These are phyloP conservation scores for Pinguiococcus pyrenoidosus DNA, from an alignment of 108 stramenopile species.

Conservation along the genomic window DNA sequence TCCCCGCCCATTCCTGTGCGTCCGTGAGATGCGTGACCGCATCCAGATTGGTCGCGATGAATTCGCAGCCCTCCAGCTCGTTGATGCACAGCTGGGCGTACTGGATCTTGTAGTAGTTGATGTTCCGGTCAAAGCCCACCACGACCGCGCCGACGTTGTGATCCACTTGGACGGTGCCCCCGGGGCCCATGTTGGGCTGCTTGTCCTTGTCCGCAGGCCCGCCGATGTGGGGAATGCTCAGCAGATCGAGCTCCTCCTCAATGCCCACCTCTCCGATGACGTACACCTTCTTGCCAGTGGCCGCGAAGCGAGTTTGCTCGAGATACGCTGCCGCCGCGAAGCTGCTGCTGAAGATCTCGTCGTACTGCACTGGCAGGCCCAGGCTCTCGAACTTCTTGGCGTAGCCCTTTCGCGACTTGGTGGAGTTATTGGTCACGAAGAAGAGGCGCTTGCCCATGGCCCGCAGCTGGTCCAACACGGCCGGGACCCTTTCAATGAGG, in stretches of 20 bases:
- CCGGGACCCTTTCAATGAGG: conserved; percentile 77
- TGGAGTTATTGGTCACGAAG: conserved; percentile 96
- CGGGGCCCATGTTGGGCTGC: neutral
- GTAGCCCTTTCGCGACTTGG: conserved; percentile 80
- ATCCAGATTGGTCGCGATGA: conserved; percentile 95
- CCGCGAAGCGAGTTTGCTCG: conserved; percentile 86
- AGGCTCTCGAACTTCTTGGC: conserved; percentile 52
- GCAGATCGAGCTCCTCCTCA: conserved; percentile 84
- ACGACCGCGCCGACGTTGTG: conserved; percentile 81
- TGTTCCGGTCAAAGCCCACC: conserved; percentile 81
- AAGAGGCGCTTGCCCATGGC: conserved; percentile 77
- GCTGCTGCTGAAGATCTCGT: conserved; percentile 80
- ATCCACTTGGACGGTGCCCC: conserved; percentile 55
- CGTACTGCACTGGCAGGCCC: conserved; percentile 51
- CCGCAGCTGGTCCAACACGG: conserved; percentile 60
- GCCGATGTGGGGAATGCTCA: conserved; percentile 81
- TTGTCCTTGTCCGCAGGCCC: conserved; percentile 43
- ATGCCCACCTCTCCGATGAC: conserved; percentile 88
- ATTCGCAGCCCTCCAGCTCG: conserved; percentile 76
- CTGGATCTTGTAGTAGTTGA: conserved; percentile 98
- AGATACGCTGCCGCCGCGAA: conserved; percentile 95
- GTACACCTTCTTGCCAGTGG: conserved; percentile 88
- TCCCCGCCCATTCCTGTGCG: conserved; percentile 96
- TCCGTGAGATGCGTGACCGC: conserved; percentile 95
- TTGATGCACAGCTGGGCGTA: conserved; percentile 94